Evolutionary conservation across 2,329 filamentous ascomycete genomes (phyloP).

Genomic region (Blumeriella jaapii): DNA sequence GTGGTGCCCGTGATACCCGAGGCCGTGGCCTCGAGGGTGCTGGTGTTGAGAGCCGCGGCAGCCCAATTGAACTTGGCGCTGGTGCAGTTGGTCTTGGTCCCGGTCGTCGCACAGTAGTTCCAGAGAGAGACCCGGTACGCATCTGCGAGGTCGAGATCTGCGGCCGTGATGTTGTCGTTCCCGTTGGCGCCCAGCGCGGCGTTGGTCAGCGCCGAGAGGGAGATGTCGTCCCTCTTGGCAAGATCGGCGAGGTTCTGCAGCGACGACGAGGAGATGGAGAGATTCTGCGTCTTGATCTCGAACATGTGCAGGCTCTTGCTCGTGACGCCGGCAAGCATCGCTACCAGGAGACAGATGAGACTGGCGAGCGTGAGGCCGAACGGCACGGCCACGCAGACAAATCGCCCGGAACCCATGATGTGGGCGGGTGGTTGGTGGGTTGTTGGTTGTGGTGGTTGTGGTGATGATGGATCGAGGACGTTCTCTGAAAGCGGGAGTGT

Average conservation of each 20-base stretch:
- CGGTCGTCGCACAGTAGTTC: slow-evolving; percentile 62
- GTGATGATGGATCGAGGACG: neutral
- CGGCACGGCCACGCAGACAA: slow-evolving; percentile 79
- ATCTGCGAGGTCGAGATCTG: slow-evolving; percentile 48
- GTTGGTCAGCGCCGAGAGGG: slow-evolving; percentile 11
- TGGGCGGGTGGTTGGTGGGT: neutral
- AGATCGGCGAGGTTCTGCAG: slow-evolving; percentile 18
- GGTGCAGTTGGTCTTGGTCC: slow-evolving; percentile 52
- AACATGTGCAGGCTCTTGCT: slow-evolving; percentile 47
- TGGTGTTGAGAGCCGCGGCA: slow-evolving; percentile 56
- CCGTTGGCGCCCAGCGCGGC: slow-evolving; percentile 21
- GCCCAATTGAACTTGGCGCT: slow-evolving; percentile 66
- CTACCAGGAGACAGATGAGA: slow-evolving; percentile 55
- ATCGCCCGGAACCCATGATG: slow-evolving; percentile 59
- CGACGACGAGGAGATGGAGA: slow-evolving; percentile 30
- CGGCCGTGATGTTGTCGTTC: slow-evolving; percentile 41
- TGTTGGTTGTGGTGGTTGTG: slow-evolving; percentile 1
- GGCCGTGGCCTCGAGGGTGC: slow-evolving; percentile 44
- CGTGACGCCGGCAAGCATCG: slow-evolving; percentile 42
- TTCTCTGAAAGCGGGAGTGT: slow-evolving; percentile 1
- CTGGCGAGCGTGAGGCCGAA: slow-evolving; percentile 71
- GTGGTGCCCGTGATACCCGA: slow-evolving; percentile 35
- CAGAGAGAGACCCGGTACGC: slow-evolving; percentile 75
- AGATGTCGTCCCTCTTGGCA: slow-evolving; percentile 9
- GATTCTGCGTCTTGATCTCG: slow-evolving; percentile 48